phyloP scores from a whole-genome alignment of 345 rosid genomes.

The Gossypium longicalyx region DNA sequence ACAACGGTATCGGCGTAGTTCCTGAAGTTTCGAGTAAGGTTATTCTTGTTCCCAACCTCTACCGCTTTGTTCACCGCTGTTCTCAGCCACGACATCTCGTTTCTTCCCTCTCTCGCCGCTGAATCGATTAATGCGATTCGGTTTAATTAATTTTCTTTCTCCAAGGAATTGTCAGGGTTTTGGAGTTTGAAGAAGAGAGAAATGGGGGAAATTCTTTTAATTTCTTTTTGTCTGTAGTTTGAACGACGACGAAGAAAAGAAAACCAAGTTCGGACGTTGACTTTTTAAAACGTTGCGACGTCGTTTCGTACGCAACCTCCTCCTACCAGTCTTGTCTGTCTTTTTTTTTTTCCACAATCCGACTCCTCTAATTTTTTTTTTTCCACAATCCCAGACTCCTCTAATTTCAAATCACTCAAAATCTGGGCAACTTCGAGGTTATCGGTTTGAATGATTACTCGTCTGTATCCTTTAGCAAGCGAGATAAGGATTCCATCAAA shows the following conservation, averaged over 20 bases:
- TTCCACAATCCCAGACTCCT: too few species aligned
- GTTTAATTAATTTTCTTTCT: neutral
- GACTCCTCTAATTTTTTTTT: too few species aligned
- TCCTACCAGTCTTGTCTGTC: too few species aligned
- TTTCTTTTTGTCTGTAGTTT: neutral
- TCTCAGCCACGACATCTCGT: slow-evolving; percentile 70
- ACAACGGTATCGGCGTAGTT: slow-evolving; percentile 91
- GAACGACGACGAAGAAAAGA: slow-evolving; percentile 11
- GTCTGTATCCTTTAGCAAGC: too few species aligned
- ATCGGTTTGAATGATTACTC: too few species aligned
- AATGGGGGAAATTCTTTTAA: neutral
- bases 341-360: too few species aligned
- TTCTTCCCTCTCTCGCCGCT: neutral
- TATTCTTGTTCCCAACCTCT: slow-evolving; percentile 91
- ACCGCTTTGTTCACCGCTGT: slow-evolving; percentile 93
- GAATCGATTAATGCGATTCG: neutral
- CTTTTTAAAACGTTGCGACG: neutral
- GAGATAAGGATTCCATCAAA: too few species aligned
- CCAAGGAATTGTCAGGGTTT: neutral
- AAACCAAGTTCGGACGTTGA: neutral
- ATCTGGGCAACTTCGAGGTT: too few species aligned
- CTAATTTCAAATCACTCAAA: too few species aligned
- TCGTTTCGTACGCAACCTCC: too few species aligned
- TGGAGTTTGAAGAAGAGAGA: neutral
- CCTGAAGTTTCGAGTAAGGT: slow-evolving; percentile 78